A percentile compares a stretch with the other conserved stretches of the same genome.
phyloP scores from a whole-genome alignment of 495 filamentous ascomycete genomes.

The Parathielavia hyrcaniae region DNA sequence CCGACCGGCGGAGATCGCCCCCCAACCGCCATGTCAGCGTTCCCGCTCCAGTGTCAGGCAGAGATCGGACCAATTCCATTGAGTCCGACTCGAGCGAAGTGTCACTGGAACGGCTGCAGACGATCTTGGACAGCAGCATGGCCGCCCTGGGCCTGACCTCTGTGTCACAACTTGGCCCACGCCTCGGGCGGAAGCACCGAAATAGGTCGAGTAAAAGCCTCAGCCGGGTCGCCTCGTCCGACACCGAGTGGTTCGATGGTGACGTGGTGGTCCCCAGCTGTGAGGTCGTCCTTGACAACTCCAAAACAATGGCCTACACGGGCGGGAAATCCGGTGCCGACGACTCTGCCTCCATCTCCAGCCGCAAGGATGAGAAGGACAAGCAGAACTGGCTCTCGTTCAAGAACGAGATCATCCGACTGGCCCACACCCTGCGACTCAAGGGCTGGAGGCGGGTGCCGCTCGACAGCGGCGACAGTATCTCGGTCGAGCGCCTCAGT shows the following conservation, averaged over 20 bases:
- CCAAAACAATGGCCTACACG: conserved; percentile 72
- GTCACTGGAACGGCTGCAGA: conserved; percentile 63
- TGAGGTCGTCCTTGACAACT: conserved; percentile 78
- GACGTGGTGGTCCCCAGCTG: conserved; percentile 69
- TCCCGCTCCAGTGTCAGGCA: conserved; percentile 10
- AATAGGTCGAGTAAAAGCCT: conserved; percentile 33
- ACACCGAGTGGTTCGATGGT: conserved; percentile 70
- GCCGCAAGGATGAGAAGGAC: conserved; percentile 53
- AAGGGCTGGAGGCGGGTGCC: conserved; percentile 85
- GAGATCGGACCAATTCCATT: conserved; percentile 37
- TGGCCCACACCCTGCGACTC: conserved; percentile 80
- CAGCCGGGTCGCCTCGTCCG: conserved; percentile 53
- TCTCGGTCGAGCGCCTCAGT: conserved; percentile 79
- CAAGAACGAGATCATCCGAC: conserved; percentile 81
- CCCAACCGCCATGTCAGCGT: conserved; percentile 6
- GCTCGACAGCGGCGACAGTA: conserved; percentile 55
- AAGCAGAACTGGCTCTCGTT: conserved; percentile 69
- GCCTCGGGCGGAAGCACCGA: conserved; percentile 30
- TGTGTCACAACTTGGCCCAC: conserved; percentile 33
- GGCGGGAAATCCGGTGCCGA: conserved; percentile 52
- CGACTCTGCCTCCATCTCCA: conserved; percentile 37
- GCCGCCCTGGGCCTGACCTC: conserved; percentile 39
- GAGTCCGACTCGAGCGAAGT: conserved; percentile 53
- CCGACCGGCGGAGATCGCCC: conserved; percentile 28
- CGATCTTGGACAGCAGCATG: conserved; percentile 59